These are phyloP conservation scores for Xylaria longipes DNA, from an alignment of 495 filamentous ascomycete genomes.

Conservation along the genomic window DNA sequence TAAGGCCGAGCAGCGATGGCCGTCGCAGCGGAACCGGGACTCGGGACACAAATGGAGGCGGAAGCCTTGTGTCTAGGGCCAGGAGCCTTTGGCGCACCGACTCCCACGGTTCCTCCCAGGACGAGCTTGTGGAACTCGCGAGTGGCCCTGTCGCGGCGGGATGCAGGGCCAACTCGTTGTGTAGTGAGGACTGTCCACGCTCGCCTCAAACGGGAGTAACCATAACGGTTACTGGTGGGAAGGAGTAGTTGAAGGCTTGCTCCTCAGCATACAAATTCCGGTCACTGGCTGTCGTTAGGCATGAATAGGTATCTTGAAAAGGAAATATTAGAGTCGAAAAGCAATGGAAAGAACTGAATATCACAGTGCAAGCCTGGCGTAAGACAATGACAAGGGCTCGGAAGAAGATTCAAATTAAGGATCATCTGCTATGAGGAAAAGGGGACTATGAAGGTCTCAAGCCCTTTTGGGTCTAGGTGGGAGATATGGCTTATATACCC, in stretches of 20 bases:
- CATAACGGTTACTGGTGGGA: background rate
- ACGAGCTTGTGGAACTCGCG: background rate
- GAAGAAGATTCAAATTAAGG: too few species aligned
- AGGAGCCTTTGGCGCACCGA: background rate
- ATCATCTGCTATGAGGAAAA: too few species aligned
- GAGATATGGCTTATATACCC: too few species aligned
- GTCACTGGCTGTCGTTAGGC: background rate
- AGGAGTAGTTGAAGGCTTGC: background rate
- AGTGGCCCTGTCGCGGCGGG: background rate
- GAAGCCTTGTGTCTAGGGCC: background rate
- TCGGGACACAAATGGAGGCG: background rate
- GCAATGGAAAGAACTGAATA: too few species aligned
- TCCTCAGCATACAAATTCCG: background rate
- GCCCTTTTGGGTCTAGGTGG: too few species aligned
- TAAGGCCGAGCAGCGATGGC: background rate
- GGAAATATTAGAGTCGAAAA: too few species aligned
- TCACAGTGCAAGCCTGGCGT: too few species aligned
- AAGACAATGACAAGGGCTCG: too few species aligned
- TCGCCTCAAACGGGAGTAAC: background rate
- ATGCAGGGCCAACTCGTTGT: background rate
- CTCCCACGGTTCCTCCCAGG: background rate
- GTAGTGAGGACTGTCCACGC: background rate
- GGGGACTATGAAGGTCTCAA: too few species aligned
- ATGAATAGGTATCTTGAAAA: too few species aligned
- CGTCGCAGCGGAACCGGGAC: background rate